These are phyloP conservation scores for Microbotryum lychnidis-dioicae DNA, from an alignment of 1,284 basidiomycete species.

Conservation along the genomic window DNA sequence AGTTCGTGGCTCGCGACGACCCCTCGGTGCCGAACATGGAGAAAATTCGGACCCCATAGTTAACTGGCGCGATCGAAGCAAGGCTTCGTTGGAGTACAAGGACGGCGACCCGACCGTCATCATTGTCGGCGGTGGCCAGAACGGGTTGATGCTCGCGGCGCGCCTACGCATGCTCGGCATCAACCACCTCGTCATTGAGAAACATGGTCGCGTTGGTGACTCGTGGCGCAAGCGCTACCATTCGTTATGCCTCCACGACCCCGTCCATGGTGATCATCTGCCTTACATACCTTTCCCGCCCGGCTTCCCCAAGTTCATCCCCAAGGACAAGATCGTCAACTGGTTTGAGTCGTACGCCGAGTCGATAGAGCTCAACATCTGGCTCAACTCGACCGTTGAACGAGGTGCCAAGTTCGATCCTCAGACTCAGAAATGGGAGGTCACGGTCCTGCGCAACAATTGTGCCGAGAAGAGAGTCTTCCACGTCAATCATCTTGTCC, in stretches of 20 bases:
- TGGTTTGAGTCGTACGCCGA: slow-evolving; percentile 37
- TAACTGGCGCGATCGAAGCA: slow-evolving; percentile 33
- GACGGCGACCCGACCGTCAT: slow-evolving; percentile 32
- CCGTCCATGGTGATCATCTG: slow-evolving; percentile 16
- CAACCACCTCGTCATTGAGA: slow-evolving; percentile 36
- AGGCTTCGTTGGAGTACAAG: slow-evolving; percentile 25
- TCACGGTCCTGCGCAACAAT: slow-evolving; percentile 38
- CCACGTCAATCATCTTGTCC: slow-evolving; percentile 41
- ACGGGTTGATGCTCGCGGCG: slow-evolving; percentile 38
- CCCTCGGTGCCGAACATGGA: slow-evolving; percentile 33
- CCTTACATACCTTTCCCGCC: slow-evolving; percentile 8
- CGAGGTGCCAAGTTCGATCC: slow-evolving; percentile 34
- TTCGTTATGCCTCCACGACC: slow-evolving; percentile 36
- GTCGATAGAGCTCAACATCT: slow-evolving; percentile 38
- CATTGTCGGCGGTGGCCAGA: slow-evolving; percentile 37
- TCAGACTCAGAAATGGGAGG: slow-evolving; percentile 40
- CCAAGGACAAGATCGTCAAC: slow-evolving; percentile 39
- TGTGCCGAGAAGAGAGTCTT: slow-evolving; percentile 35
- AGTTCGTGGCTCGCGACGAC: slow-evolving; percentile 24
- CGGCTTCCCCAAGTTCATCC: slow-evolving; percentile 10
- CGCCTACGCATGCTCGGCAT: slow-evolving; percentile 36
- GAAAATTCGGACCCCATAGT: slow-evolving; percentile 19
- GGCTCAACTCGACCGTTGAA: slow-evolving; percentile 32
- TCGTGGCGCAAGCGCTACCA: slow-evolving; percentile 36
- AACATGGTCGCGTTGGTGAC: slow-evolving; percentile 34